Conservation (phyloP, 2,329 filamentous ascomycete genomes). For the Pseudocercospora crystallina region DNA sequence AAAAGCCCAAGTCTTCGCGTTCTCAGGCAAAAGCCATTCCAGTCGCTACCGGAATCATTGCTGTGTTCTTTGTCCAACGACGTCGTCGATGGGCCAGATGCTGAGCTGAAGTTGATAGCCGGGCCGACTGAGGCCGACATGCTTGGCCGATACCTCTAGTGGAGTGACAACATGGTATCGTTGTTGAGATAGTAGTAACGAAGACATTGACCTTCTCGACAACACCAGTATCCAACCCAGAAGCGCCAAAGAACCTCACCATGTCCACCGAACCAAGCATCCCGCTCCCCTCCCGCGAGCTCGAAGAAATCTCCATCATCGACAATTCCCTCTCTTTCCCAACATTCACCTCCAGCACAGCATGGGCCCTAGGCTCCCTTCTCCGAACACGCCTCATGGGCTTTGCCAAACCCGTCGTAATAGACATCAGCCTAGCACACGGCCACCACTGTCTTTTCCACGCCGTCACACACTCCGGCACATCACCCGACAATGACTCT, state of each 20-base stretch:
- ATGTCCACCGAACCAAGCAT: conserved; percentile 28
- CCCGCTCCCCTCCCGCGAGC: conserved; percentile 34
- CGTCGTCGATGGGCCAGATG: too few relatives aligned
- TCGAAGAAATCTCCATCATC: conserved; percentile 41
- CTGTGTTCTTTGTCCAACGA: too few relatives aligned
- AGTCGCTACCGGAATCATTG: too few relatives aligned
- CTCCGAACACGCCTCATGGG: conserved; percentile 63
- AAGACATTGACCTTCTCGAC: too few relatives aligned
- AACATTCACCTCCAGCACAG: conserved; percentile 63
- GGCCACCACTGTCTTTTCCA: conserved; percentile 62
- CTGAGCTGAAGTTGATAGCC: too few relatives aligned
- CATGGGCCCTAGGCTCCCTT: conserved; percentile 64
- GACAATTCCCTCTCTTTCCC: conserved; percentile 48
- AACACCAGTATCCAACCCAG: not conserved
- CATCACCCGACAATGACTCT: conserved; percentile 59
- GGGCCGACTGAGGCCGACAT: too few relatives aligned
- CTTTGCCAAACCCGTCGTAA: conserved; percentile 56
- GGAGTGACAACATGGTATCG: too few relatives aligned
- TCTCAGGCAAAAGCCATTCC: too few relatives aligned
- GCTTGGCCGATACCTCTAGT: too few relatives aligned
- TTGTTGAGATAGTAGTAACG: too few relatives aligned
- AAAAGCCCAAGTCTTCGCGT: too few relatives aligned
- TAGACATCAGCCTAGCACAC: conserved; percentile 65
- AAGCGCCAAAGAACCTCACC: not conserved
- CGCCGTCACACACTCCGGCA: conserved; percentile 63